These are phyloP conservation scores for Pistacia integerrima DNA, from an alignment of 345 rosid genomes.

Conservation along the genomic window DNA sequence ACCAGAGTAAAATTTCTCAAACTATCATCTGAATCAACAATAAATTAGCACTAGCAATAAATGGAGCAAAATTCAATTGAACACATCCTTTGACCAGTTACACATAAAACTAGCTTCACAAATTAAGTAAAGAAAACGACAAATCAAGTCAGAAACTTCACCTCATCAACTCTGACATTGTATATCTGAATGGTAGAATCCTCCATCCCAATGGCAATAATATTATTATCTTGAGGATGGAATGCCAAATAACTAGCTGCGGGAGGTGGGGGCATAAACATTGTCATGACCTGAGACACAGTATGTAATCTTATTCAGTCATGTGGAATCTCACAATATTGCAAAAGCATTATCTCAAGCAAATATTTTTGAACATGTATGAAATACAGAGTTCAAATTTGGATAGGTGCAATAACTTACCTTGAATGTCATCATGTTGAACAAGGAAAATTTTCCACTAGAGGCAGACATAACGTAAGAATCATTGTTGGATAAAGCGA, in stretches of 20 bases:
- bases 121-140: not conserved
- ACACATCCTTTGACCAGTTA: not conserved
- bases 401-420: constrained; percentile 31
- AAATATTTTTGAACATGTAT: not conserved
- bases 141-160: constrained; percentile 21
- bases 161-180: constrained; percentile 88
- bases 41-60: not conserved
- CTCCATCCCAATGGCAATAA: constrained; percentile 89
- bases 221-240: constrained; percentile 86
- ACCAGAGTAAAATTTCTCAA: not conserved
- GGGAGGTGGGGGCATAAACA: constrained; percentile 82
- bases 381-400: not conserved
- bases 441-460: constrained; percentile 81
- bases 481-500: constrained; percentile 89
- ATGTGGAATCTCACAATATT: constrained; percentile 2
- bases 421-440: constrained; percentile 93
- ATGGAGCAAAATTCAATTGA: not conserved
- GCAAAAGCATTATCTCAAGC: not conserved
- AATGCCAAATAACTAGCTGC: constrained; percentile 82
- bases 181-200: constrained; percentile 83
- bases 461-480: constrained; percentile 90
- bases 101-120: not conserved
- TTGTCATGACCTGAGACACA: constrained; percentile 52
- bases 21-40: not conserved
- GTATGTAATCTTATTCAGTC: constrained; percentile 8